Base-by-base conservation (phyloP, 164 flowering plant genomes). In the Annona cherimola region DNA sequence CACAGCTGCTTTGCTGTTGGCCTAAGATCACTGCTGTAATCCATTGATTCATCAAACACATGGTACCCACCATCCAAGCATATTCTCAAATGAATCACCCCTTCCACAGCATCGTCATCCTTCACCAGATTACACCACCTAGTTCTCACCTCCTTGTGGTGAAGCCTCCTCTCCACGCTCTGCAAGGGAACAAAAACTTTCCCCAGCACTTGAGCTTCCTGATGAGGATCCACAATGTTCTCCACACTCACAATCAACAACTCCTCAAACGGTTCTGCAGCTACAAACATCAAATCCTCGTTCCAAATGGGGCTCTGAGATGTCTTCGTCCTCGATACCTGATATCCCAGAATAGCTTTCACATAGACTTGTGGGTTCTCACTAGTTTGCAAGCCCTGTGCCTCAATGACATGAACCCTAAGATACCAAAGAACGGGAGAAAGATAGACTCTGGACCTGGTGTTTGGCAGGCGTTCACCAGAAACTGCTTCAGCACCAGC, bases 21-120 rank as follows among this genome's bases (percentile, higher is more conserved):
- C 76, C 89, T 77, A 12, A 86, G 84, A 76, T 91, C 98, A 50
- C 98, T 90, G 77, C 89, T 83, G 41, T 87, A 86, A 86, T 83
- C 76, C 0, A 90, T 85, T 0, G 98, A 84, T 71, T 93, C 98
- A 68, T 93, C 98, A 0, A 91, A 85, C 45, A 93, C 98, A 79
- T 93, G 98, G 74, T 93, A 93, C 69, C 84, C 39, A 12, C 82
- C 83, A 18, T 81, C 81, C 0, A 81, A 69, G 7, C 78, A 78
- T 19, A 78, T 5, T 0, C 97, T 84, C 16, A 94, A 78, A 70
- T 94, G 97, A 75, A 94, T 83, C 69, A 26, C 93, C 67, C 4
- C 93, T 84, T 16, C 92, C 90, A 46, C 88, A 88, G 66, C 90
- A 74, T 0, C 78, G 35, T 9, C 45, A 54, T 80, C 79, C 67